Evolutionary conservation across 169 alveolate species (phyloP), one percentile per base, ranked within the genome.

Genomic region (Babesia sp.): DNA sequence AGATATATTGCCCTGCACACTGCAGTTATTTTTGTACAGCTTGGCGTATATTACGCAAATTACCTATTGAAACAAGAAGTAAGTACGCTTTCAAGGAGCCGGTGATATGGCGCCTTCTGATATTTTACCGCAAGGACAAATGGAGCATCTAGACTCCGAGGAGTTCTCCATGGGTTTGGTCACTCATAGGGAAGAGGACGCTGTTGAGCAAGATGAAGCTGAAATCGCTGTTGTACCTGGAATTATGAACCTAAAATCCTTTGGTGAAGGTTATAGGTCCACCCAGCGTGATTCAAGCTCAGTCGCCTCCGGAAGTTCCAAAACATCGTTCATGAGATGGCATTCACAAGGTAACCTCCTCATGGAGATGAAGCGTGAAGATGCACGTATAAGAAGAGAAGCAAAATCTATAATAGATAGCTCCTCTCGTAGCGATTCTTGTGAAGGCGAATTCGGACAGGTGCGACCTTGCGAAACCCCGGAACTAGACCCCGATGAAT

Each of bases 261-360:
- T 64, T 4, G 63, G 74, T 39, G 74, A 64, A 20, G 53, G n/a
- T 4, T 64, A 64, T 61, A 50, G 18, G 53, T 29, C 48, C 41
- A 20, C 33, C 41, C 51, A 18, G 48, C 16, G 22, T 33, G 63
- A 64, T 4, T 18, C 28, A 2, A n/a, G 54, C 33, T 9, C 61
- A 26, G 59, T 48, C 31, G 74, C 63, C 29, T 1, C 26, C 33
- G 53, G 61, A 1, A 36, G 63, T 3, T 33, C 55, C 1, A 64
- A 31, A 48, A 56, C 74, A 22, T 46, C 74, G 7, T 64, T 64
- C 26, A 28, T 37, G 48, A 59, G 53, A 18, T 64, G 74, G 74
- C 74, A 64, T n/a, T 64, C 74, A 6, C 74, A 64, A 61, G 74
- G 74, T 1, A 46, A 64, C 74, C 74, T 64, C 11, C 39, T 64